Base-by-base conservation (phyloP, 2,329 filamentous ascomycete genomes). In the Aspergillus amoenus region DNA sequence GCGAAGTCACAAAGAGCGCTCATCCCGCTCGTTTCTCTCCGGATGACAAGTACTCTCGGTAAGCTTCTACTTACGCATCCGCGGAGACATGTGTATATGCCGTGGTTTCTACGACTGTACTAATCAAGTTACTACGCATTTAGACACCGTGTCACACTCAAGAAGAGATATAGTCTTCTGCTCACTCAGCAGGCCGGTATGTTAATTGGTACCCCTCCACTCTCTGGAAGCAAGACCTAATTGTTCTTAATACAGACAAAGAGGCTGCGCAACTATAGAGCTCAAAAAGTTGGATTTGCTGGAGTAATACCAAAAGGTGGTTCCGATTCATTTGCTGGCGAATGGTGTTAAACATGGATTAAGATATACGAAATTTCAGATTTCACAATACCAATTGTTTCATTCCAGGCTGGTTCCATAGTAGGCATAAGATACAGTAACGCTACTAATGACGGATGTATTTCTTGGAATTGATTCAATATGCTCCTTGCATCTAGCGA, bases 21-120 rank as follows among this genome's bases (percentile, higher is more conserved):
- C 93, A 97, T 80, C 93, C 94, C 46, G 94, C 94, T 43, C 85
- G 94, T 67, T 99, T 97, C 83, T 96, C 91, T 46, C 94, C 94
- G 63, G 94, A 99, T 79, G 94, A 99, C 83, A 96, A 97, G 83
- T 97, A 95, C 84, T 96, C 92, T 71, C 82, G 85, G 83, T 86
- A 73, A 51, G 77, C 65, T 51, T 17, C 42, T 21, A 21, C 52
- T 22, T 22, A 13, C 21, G 18, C 43, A 2, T 24, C n/a, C 13
- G 27, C 5, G 13, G 15, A 30, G 13, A 46, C 21, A 34, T 18
- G 11, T 32, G 8, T 8, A 12, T n/a, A 17, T n/a, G 7, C 24
- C 11, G 24, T 46, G 12, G 15, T 9, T n/a, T 17, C n/a, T 30
- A 8, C 7, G 24, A 7, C 55, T 37, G 11, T 8, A 13, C 13